phyloP scores from a whole-genome alignment of 768 basidiomycete species.

The Phylloporus sp. region DNA sequence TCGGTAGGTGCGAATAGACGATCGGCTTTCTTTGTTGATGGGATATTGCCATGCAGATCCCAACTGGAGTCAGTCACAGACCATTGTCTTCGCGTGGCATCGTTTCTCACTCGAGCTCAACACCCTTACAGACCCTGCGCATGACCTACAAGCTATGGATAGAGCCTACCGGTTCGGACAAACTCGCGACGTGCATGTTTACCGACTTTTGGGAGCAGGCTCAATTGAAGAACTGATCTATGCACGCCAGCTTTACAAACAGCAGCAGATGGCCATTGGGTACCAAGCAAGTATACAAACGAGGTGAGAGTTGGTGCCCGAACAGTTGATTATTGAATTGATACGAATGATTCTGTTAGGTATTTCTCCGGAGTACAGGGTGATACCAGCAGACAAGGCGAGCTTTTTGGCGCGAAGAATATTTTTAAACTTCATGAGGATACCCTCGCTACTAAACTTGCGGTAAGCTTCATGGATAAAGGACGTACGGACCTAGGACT shows the following conservation, averaged over 20 bases:
- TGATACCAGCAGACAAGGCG: conserved; percentile 68
- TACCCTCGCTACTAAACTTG: conserved; percentile 66
- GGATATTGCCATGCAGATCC: conserved; percentile 52
- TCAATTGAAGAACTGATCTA: conserved; percentile 87
- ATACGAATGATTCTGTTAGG: conserved; percentile 33
- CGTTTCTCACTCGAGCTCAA: background rate
- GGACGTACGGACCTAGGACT: background rate
- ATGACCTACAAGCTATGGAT: conserved; percentile 92
- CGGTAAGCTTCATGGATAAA: conserved; percentile 40
- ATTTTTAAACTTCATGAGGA: conserved; percentile 77
- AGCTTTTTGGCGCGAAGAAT: conserved; percentile 82
- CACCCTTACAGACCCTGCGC: conserved; percentile 73
- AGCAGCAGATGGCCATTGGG: conserved; percentile 90
- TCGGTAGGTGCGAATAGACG: conserved; percentile 46
- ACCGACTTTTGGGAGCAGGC: conserved; percentile 79
- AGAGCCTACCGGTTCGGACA: conserved; percentile 85
- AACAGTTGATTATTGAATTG: background rate
- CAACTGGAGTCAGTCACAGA: conserved; percentile 82
- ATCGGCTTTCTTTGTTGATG: background rate
- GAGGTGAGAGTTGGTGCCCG: conserved; percentile 40
- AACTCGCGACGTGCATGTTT: conserved; percentile 79
- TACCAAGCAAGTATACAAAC: conserved; percentile 84
- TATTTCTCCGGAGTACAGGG: conserved; percentile 84
- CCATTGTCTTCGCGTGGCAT: conserved; percentile 2
- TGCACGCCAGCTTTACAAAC: conserved; percentile 87